phyloP scores from a whole-genome alignment of 2,329 filamentous ascomycete species.

The Monosporascus sp. region DNA sequence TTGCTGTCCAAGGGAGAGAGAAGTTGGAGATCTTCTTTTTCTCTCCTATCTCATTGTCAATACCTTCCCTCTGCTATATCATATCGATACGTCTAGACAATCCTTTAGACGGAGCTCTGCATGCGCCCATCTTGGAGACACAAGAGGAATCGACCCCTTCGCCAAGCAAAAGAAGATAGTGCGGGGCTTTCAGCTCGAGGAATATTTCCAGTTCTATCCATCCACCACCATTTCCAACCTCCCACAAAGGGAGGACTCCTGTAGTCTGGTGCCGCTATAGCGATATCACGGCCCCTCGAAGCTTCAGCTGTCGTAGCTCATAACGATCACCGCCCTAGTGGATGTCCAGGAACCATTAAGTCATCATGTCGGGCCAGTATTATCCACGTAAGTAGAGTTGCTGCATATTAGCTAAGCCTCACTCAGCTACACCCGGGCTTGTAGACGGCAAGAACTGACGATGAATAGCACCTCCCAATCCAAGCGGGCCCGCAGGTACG shows the following conservation, averaged over 20 bases:
- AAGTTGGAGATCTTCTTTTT: no score
- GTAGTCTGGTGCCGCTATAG: background rate
- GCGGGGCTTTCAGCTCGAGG: background rate
- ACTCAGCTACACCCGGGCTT: conserved; percentile 3
- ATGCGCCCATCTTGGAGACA: no score
- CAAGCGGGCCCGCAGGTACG: conserved; percentile 29
- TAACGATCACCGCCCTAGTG: background rate
- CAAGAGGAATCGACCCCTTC: background rate
- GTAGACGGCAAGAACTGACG: conserved; percentile 9
- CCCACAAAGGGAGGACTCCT: background rate
- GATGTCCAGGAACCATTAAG: background rate
- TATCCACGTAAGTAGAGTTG: conserved; percentile 40
- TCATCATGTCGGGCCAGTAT: conserved; percentile 38
- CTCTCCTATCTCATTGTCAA: no score
- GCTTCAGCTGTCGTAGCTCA: background rate
- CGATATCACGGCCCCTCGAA: background rate
- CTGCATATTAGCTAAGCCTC: background rate
- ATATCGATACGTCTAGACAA: background rate
- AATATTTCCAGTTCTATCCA: background rate
- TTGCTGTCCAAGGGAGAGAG: no score
- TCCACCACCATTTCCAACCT: background rate
- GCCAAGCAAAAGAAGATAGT: background rate
- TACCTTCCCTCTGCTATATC: no score
- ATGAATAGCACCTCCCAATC: conserved; percentile 36
- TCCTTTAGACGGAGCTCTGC: no score